Base-by-base conservation (phyloP, 2,329 filamentous ascomycete genomes). In the Hypoxylon sp. region DNA sequence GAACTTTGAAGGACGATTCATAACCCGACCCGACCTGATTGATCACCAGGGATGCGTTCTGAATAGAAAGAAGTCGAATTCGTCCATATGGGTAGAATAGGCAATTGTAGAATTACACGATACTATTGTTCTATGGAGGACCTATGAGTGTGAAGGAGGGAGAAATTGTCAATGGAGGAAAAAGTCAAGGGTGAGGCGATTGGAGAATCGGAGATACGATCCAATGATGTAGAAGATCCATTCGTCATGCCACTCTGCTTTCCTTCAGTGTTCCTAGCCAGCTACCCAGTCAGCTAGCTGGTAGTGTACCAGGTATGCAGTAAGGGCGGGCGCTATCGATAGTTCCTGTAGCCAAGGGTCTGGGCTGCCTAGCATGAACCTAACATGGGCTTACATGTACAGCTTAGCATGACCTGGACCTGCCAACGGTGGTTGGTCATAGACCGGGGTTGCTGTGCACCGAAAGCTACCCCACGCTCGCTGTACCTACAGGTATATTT, bases 151-250 rank as follows among this genome's bases (percentile, higher is more conserved):
- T 17, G 22, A 33, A 37, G 30, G 10, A 40, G 27, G 53, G 30
- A 53, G 4, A 33, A 56, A 48, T 17, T 62, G 13, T 13, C 10
- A 20, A 13, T n/a, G 46, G 40, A 50, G 51, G 17, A 33, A 61
- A 51, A 60, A 60, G 53, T 48, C 25, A 37, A 61, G 42, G 56
- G 11, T 55, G 50, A 70, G 37, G 54, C 42, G 57, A 67, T 59
- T 68, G 53, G 64, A 25, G 57, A 68, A 40, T 69, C 67, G 64
- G 61, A 67, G 68, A 68, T 70, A 67, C 68, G 68, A 68, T 56
- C 56, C 49, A 68, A 68, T 67, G 64, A 70, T 67, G 68, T 65
- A 68, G 57, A 64, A 58, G 48, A n/a, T 35, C 30, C 40, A 59
- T 42, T 66, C 58, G 56, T 66, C 54, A 60, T 53, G 25, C 50